Evolutionary conservation across 1,284 basidiomycete species (phyloP).

Genomic region (Lentinula novae-zelandiae): DNA sequence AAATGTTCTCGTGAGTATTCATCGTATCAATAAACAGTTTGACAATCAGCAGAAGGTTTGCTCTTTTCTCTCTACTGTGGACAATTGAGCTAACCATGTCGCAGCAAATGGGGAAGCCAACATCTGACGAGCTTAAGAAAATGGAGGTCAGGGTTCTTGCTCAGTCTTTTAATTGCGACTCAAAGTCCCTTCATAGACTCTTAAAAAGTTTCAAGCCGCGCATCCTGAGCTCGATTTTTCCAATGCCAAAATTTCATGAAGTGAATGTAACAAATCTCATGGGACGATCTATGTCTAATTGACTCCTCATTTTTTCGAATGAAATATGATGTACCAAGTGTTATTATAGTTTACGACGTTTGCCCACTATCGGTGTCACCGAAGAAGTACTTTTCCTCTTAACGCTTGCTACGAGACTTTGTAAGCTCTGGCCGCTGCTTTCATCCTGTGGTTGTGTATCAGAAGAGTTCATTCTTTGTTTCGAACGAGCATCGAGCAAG

Average conservation of each 20-base stretch:
- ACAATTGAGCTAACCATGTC: constrained; percentile 12
- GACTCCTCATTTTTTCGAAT: background rate
- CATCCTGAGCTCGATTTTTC: constrained; percentile 96
- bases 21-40: constrained; percentile 51
- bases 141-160: constrained; percentile 59
- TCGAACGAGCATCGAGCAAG: constrained; percentile 70
- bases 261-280: too few species aligned
- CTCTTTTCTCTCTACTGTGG: background rate
- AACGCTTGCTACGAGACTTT: constrained; percentile 77
- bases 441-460: constrained; percentile 17
- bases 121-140: constrained; percentile 88
- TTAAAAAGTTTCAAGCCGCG: constrained; percentile 85
- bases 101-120: constrained; percentile 94
- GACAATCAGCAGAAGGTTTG: constrained; percentile 94
- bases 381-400: constrained; percentile 66
- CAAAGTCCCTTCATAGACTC: constrained; percentile 43
- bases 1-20: background rate
- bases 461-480: constrained; percentile 30
- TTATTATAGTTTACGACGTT: constrained; percentile 49
- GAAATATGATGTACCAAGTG: background rate
- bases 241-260: constrained; percentile 80
- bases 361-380: constrained; percentile 37
- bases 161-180: background rate
- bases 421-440: constrained; percentile 37
- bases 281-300: too few species aligned